phyloP scores from a whole-genome alignment of 129 eudicot genomes.

The sunflower (Helianthus annuus) region HanXRQr2.0-SUNRISE NC_035436.2:154185811-154186310 shows the following conservation, averaged over 20 bases:
- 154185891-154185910: slow-evolving; percentile 99
- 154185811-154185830: slow-evolving; percentile 94
- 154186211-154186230: slow-evolving; percentile 90
- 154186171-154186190: slow-evolving; percentile 91
- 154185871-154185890: slow-evolving; percentile 89
- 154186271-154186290: not conserved
- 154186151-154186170: slow-evolving; percentile 81
- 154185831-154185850: slow-evolving; percentile 87
- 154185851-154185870: slow-evolving; percentile 86
- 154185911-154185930: slow-evolving; percentile 97
- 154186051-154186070: not conserved
- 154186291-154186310: no score
- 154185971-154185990: not conserved
- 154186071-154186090: slow-evolving; percentile 56
- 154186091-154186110: slow-evolving; percentile 80
- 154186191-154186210: slow-evolving; percentile 92
- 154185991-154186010: slow-evolving; percentile 20
- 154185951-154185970: slow-evolving; percentile 75
- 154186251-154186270: not conserved
- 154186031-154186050: slow-evolving; percentile 9
- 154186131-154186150: slow-evolving; percentile 89
- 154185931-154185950: slow-evolving; percentile 79
- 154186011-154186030: not conserved
- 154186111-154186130: slow-evolving; percentile 85
- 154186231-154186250: slow-evolving; percentile 27